Base-by-base conservation (phyloP, 371 early-diverging fungal species). In the Catenaria anguillulae region DNA sequence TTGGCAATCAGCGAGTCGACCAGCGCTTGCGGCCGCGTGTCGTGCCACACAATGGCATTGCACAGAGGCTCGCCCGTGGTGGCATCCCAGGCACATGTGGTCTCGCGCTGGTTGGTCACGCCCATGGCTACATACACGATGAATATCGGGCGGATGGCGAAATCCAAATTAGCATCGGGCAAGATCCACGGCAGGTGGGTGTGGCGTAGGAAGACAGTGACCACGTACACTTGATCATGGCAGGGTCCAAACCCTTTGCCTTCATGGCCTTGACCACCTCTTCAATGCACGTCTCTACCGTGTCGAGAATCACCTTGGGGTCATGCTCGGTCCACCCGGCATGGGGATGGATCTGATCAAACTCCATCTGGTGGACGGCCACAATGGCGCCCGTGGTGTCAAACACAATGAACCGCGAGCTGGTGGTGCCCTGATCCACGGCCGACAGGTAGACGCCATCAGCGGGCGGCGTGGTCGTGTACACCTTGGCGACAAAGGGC, bases 101-200 rank as follows among this genome's bases (percentile, higher is more conserved):
- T 93, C 70, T 97, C 97, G 65, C 97, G 82, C 72, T 97, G 97
- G 72, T 94, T 97, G 46, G 95, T 95, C 66, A 97, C 84, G 23
- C 97, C 97, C 31, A 95, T 76, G 24, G n/a, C n/a, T 84, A 85
- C n/a, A n/a, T n/a, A n/a, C n/a, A n/a, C n/a, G n/a, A n/a, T n/a
- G n/a, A n/a, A n/a, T n/a, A n/a, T n/a, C n/a, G n/a, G n/a, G n/a
- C n/a, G n/a, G n/a, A n/a, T n/a, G n/a, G n/a, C n/a, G n/a, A n/a
- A n/a, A n/a, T n/a, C n/a, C n/a, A 60, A 60, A 37, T n/a, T 24
- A 60, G 36, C 21, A 60, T 26, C 55, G n/a, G 52, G n/a, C 36
- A 60, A 21, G 2, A 54, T 60, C 2, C 2, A 34, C 29, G 56
- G 2, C 34, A 56, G 29, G 21, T 23, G 56, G 23, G 23, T 33